Evolutionary conservation across 1,139 yeast species (phyloP), one percentile per base, ranked within the genome.

Genomic region (Taphrina flavorubra): DNA sequence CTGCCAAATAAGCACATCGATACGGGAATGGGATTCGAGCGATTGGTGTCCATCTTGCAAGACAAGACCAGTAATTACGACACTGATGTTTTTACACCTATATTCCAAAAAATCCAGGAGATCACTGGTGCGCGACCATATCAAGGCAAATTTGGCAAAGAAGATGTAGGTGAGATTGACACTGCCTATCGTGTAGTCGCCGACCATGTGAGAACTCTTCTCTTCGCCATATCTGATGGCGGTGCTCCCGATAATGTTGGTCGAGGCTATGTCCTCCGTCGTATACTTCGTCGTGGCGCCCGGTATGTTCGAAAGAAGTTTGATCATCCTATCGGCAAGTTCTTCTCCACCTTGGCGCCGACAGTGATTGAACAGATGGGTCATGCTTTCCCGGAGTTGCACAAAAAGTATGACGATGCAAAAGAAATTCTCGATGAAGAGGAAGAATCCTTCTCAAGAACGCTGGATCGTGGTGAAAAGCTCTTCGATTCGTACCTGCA

Each of bases 241-340:
- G 99, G 99, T 76, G 97, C 95, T 69, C 99, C 99, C 76, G 94
- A 94, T 81, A 94, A 92, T 77, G 99, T 94, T 78, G 99, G 99
- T 75, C 89, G 99, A 81, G 99, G 99, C 74, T 94, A 94, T 76
- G 99, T 94, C 51, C 82, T 94, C 77, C 88, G 99, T 82, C 89
- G 99, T 82, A 92, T 94, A 75, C 84, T 94, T 76, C 89, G 99
- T 83, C 89, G 99, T 83, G 99, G 99, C 76, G 90, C 97, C 59
- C 90, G 99, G 80, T 94, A 90, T 76, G 98, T 89, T 62, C 89
- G 98, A 80, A 94, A 94, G 81, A 92, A 94, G 82, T 88, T 94
- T 89, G 87, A 91, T 80, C 92, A 90, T 77, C 97, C 97, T 72
- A 91, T 92, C 75, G 99, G 99, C 68, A 85, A 87, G 70, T 94